These are phyloP conservation scores for Asterophora parasitica DNA, from an alignment of 768 basidiomycete genomes.

Conservation along the genomic window DNA sequence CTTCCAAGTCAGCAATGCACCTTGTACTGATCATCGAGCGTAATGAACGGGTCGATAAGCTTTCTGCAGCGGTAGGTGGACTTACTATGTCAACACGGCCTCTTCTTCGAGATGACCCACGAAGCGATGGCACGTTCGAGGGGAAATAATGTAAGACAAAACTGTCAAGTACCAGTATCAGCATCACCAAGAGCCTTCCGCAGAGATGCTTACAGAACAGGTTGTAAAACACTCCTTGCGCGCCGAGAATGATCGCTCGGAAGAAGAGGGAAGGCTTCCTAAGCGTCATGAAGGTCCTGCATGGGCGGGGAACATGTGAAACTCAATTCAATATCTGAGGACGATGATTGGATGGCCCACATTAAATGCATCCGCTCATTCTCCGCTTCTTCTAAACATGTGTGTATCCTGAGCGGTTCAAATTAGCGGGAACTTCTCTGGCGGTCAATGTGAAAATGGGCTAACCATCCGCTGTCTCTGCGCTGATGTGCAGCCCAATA, in stretches of 20 bases:
- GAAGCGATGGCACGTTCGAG: slow-evolving; percentile 80
- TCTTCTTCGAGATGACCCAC: slow-evolving; percentile 94
- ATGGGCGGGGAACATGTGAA: slow-evolving; percentile 4
- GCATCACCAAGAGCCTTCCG: slow-evolving; percentile 11
- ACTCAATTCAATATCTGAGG: background rate
- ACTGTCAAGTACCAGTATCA: slow-evolving; percentile 35
- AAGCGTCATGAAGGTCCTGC: slow-evolving; percentile 93
- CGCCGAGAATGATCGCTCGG: slow-evolving; percentile 77
- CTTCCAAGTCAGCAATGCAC: slow-evolving; percentile 79
- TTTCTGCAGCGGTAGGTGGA: slow-evolving; percentile 12
- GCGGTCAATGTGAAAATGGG: slow-evolving; percentile 1
- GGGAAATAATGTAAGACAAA: slow-evolving; percentile 73
- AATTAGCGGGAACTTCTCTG: slow-evolving; percentile 33
- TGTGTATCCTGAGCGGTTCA: slow-evolving; percentile 82
- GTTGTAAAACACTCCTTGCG: slow-evolving; percentile 91
- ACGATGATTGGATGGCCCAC: slow-evolving; percentile 32
- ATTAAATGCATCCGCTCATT: slow-evolving; percentile 97
- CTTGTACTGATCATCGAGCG: slow-evolving; percentile 48
- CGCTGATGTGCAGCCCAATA: slow-evolving; percentile 27
- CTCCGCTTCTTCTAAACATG: slow-evolving; percentile 89
- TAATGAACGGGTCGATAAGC: slow-evolving; percentile 1
- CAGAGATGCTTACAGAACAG: slow-evolving; percentile 61
- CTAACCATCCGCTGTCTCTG: slow-evolving; percentile 49
- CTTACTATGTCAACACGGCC: slow-evolving; percentile 87
- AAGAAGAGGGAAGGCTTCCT: slow-evolving; percentile 76